Conservation (phyloP, 305 asterid species). For the Fraxinus angustifolia region DNA sequence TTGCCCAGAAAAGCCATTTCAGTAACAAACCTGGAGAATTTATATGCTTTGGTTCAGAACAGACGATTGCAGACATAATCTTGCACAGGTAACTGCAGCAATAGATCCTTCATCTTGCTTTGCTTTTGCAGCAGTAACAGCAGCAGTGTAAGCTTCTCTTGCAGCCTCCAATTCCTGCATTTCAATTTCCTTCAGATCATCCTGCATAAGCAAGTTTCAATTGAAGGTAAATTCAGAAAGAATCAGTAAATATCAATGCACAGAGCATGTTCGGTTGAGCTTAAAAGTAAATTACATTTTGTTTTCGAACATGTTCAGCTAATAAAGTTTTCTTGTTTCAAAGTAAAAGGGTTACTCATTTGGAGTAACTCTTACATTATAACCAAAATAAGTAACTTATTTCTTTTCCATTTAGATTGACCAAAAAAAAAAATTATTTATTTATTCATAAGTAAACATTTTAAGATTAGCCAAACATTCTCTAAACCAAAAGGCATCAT, state of each 20-base stretch:
- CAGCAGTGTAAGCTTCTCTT: slow-evolving; percentile 65
- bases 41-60: slow-evolving; percentile 34
- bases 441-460: neutral
- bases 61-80: slow-evolving; percentile 64
- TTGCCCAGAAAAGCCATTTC: slow-evolving; percentile 2
- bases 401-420: neutral
- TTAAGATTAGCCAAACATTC: neutral
- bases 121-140: slow-evolving; percentile 68
- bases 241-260: neutral
- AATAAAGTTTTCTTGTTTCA: neutral
- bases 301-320: neutral
- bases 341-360: neutral
- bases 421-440: neutral
- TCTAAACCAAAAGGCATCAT: neutral
- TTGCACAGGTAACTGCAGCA: slow-evolving; percentile 71
- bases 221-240: slow-evolving; percentile 7
- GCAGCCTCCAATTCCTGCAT: slow-evolving; percentile 70
- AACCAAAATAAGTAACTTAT: neutral
- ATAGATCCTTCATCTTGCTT: slow-evolving; percentile 67
- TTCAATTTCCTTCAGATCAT: slow-evolving; percentile 42
- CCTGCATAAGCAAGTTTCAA: slow-evolving; percentile 39
- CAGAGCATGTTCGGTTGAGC: neutral
- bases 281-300: neutral
- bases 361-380: neutral
- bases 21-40: slow-evolving; percentile 11